Conservation (phyloP, 768 basidiomycete genomes). For the Collybiopsis confluens region DNA sequence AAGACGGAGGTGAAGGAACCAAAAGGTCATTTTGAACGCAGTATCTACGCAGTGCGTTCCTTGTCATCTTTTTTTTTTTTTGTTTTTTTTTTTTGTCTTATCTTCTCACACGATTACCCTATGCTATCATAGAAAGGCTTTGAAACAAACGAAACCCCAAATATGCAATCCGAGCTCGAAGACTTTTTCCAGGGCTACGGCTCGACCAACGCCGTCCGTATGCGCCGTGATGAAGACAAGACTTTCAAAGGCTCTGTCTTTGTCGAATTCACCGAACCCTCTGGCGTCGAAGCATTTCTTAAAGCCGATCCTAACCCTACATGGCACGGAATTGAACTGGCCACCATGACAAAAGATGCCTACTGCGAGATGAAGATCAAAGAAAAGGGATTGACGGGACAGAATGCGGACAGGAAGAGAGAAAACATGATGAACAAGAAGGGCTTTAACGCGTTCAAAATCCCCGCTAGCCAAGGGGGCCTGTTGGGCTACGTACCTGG, state of each 20-base stretch:
- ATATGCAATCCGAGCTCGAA: constrained; percentile 71
- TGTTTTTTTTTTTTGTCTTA: too few species aligned
- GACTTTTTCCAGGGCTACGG: constrained; percentile 79
- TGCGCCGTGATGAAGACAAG: constrained; percentile 81
- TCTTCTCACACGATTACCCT: background rate
- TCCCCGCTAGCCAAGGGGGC: constrained; percentile 2
- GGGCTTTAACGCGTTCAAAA: constrained; percentile 77
- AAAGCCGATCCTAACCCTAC: constrained; percentile 77
- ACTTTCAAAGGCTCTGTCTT: constrained; percentile 97
- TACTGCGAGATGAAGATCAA: constrained; percentile 97
- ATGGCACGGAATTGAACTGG: constrained; percentile 71
- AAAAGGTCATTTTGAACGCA: constrained; percentile 75
- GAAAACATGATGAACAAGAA: constrained; percentile 45
- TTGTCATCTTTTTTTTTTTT: background rate
- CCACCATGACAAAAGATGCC: constrained; percentile 87
- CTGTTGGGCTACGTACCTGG: too few species aligned
- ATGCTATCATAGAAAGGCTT: constrained; percentile 74
- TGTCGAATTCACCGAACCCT: constrained; percentile 75
- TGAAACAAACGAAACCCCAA: constrained; percentile 50
- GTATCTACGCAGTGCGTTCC: constrained; percentile 79
- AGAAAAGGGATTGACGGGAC: constrained; percentile 84
- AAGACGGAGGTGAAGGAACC: constrained; percentile 73
- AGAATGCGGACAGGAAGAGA: constrained; percentile 56
- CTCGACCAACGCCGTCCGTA: constrained; percentile 74
- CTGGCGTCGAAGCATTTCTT: constrained; percentile 69